Conservation (phyloP, 1,284 basidiomycete genomes). For the Tausonia pullulans region DNA sequence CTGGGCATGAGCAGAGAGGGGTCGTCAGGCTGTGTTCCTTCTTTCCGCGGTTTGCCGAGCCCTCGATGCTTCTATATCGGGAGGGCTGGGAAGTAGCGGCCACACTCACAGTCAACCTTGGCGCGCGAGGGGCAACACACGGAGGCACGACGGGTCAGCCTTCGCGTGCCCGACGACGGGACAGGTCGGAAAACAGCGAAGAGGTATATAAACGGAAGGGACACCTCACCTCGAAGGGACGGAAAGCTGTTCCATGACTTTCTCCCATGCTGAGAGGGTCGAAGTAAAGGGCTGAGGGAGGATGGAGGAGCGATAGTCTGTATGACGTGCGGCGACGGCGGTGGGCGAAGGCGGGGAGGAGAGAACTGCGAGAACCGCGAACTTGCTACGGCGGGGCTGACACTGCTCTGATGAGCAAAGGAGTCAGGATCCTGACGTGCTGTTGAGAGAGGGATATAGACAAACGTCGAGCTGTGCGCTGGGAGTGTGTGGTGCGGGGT, state of each 20-base stretch:
- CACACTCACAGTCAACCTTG: too few relatives aligned
- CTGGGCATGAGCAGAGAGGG: background rate
- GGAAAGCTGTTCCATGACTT: constrained; percentile 22
- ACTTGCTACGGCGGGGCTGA: background rate
- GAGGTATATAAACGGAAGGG: background rate
- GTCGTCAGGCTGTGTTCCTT: background rate
- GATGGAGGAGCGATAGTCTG: background rate
- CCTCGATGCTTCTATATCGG: background rate
- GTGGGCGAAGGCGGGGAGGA: too few relatives aligned
- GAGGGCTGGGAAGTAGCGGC: too few relatives aligned
- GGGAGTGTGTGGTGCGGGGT: background rate
- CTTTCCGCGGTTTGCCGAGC: background rate
- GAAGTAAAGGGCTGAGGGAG: background rate
- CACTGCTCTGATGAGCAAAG: background rate
- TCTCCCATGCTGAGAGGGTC: background rate
- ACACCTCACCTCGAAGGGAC: constrained; percentile 33
- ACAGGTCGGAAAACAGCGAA: background rate
- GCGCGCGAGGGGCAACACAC: too few relatives aligned
- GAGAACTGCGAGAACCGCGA: too few relatives aligned
- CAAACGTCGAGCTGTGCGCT: background rate
- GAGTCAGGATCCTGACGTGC: background rate
- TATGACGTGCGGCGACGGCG: too few relatives aligned
- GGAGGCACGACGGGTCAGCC: too few relatives aligned
- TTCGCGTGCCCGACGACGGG: too few relatives aligned
- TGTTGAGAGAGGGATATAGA: background rate